Percentiles rank a stretch among this genome's conserved stretches.
Evolutionary conservation across 2,329 filamentous ascomycete genomes (phyloP).

Genomic region (Fusarium tupiense): DNA sequence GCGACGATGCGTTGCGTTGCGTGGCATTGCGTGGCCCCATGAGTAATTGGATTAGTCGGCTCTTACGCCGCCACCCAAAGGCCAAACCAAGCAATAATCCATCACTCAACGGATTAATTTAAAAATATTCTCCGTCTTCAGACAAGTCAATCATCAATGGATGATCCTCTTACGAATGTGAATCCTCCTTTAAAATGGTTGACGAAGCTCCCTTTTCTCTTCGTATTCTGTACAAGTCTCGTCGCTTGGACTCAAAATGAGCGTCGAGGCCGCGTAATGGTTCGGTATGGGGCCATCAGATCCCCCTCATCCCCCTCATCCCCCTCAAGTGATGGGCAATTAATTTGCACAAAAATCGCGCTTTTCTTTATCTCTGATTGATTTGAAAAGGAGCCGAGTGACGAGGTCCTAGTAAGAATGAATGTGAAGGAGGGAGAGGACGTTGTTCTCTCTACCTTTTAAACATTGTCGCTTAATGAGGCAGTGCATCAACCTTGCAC

Average conservation of each 20-base stretch:
- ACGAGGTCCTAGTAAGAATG: neutral
- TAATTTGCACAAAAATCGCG: conserved; percentile 7
- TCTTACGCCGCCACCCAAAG: conserved; percentile 38
- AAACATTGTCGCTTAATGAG: conserved; percentile 6
- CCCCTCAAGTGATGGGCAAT: conserved; percentile 8
- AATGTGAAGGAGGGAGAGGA: neutral
- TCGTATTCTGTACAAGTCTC: conserved; percentile 13
- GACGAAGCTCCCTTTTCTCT: neutral
- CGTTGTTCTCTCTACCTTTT: conserved; percentile 1
- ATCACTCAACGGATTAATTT: neutral
- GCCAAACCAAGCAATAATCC: neutral
- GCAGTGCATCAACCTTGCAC: conserved; percentile 21
- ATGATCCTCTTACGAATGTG: neutral
- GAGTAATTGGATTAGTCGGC: conserved; percentile 39
- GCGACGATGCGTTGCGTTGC: conserved; percentile 15
- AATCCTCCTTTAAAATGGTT: neutral
- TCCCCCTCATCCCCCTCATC: conserved; percentile 7
- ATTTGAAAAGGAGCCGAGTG: neutral
- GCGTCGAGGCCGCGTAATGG: conserved; percentile 31
- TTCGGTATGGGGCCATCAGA: conserved; percentile 10
- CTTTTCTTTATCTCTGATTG: neutral
- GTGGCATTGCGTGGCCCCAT: conserved; percentile 48
- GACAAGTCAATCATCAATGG: neutral
- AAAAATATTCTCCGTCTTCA: neutral
- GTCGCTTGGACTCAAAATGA: conserved; percentile 8